Evolutionary conservation across 768 basidiomycete species (phyloP).

Genomic region (Naganishia randhawae): DNA sequence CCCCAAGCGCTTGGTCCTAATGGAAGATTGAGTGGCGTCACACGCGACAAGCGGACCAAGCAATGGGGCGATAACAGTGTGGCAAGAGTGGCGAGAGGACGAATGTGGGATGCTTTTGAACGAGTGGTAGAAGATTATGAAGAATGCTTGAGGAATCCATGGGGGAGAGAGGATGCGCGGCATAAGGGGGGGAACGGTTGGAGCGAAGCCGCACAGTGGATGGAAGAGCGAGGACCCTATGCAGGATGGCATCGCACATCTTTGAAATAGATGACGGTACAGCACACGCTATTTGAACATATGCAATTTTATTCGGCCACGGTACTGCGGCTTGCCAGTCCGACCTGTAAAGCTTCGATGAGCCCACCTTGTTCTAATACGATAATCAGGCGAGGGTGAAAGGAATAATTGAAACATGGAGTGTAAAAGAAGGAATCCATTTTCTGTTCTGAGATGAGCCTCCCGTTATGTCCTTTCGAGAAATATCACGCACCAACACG

Average conservation of each 20-base stretch:
- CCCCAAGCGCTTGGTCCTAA: constrained; percentile 12
- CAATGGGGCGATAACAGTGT: constrained; percentile 9
- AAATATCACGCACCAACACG: too few relatives aligned
- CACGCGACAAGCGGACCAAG: constrained; percentile 15
- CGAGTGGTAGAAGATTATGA: neutral
- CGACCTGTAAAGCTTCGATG: too few relatives aligned
- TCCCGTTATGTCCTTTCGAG: too few relatives aligned
- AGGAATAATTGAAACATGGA: too few relatives aligned
- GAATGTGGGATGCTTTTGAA: constrained; percentile 22
- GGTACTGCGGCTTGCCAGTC: too few relatives aligned
- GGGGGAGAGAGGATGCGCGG: neutral
- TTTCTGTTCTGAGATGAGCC: too few relatives aligned
- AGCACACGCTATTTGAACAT: too few relatives aligned
- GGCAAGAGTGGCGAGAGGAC: constrained; percentile 6
- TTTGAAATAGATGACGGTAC: neutral
- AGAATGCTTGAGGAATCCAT: neutral
- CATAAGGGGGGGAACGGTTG: constrained; percentile 4
- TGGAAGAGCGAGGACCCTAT: constrained; percentile 14
- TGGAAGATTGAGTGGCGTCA: constrained; percentile 13
- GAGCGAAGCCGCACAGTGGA: constrained; percentile 2
- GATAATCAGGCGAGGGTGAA: too few relatives aligned
- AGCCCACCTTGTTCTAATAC: too few relatives aligned
- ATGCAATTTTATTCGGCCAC: too few relatives aligned
- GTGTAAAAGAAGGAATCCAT: too few relatives aligned
- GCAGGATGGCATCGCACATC: constrained; percentile 2